Evolutionary conservation across 805 yeast species (phyloP).

Genomic region (Wickerhamiella sergipiensis): DNA sequence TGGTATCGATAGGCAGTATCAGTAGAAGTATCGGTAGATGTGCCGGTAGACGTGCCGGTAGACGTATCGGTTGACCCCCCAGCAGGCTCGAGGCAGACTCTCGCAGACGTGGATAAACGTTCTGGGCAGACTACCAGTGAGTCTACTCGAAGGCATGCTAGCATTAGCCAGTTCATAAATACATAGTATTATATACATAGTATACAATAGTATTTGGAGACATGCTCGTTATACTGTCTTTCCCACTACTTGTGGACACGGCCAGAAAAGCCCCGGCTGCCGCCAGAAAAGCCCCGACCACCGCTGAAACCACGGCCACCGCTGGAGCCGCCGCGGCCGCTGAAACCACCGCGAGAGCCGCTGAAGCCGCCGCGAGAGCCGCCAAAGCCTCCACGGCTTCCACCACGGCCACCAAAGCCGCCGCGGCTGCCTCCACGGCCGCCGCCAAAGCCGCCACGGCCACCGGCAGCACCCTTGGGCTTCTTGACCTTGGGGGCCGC

Average conservation of each 20-base stretch:
- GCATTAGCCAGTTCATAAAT: neutral
- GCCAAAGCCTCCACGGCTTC: constrained; percentile 33
- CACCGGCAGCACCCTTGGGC: constrained; percentile 70
- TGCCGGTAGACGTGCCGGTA: too few species aligned
- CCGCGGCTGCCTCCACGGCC: constrained; percentile 33
- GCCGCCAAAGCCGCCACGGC: constrained; percentile 40
- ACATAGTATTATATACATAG: neutral
- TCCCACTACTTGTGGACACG: neutral
- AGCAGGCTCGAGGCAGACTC: too few species aligned
- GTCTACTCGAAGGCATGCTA: too few species aligned
- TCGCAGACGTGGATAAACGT: too few species aligned
- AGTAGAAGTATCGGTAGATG: too few species aligned
- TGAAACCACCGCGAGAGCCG: constrained; percentile 21
- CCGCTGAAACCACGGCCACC: constrained; percentile 24
- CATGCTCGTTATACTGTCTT: neutral
- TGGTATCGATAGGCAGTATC: too few species aligned
- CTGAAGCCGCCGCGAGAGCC: constrained; percentile 30
- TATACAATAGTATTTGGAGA: neutral
- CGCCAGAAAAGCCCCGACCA: constrained; percentile 28
- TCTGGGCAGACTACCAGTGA: too few species aligned
- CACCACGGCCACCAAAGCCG: constrained; percentile 32
- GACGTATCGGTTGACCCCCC: too few species aligned
- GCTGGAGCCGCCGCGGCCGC: constrained; percentile 27
- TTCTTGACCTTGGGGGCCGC: constrained; percentile 20
- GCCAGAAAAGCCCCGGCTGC: neutral